Evolutionary conservation across 305 asterid species (phyloP), one percentile per base, ranked within the genome.

Genomic region (Vinca major): DNA sequence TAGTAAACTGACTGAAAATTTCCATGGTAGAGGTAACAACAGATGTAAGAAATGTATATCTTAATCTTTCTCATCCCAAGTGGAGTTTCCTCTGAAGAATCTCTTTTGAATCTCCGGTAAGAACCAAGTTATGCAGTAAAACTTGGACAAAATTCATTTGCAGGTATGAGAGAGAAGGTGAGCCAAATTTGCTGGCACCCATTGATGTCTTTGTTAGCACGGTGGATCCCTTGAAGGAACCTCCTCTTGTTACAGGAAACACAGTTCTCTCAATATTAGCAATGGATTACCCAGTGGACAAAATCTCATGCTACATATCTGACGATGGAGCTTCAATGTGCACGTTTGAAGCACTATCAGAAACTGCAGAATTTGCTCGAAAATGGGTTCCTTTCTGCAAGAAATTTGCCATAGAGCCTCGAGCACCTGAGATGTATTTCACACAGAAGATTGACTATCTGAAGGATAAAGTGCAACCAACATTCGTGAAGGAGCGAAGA

Each of bases 311-410:
- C 83, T 93, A 91, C 71, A 80, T 93, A 75, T 93, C 99, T 36
- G 99, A 93, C 66, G 99, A 93, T 75, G 99, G 99, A 74, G 97
- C 99, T 52, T 89, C 96, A 16, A 93, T 91, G 96, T 91, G 97
- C 71, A 93, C 99, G 64, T 93, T 93, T 19, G 99, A 93, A 76
- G 81, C 99, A 1, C 85, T 91, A 20, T 93, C 99, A 17, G 97
- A 93, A 83, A 89, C 99, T 52, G 97, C 99, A 64, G 99, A 93
- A 73, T 93, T 93, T 56, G 81, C 96, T 43, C 78, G 96, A 72
- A 93, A 93, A 83, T 93, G 99, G 99, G 97, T 89, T 33, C 99
- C 97, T 19, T 93, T 93, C 79, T 89, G 99, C 73, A 93, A 87
- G 86, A 93, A 90, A 58, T 93, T 93, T 58, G 66, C 79, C 5